phyloP scores from a whole-genome alignment of 768 basidiomycete species.

The Pulveroboletus ravenelii region DNA sequence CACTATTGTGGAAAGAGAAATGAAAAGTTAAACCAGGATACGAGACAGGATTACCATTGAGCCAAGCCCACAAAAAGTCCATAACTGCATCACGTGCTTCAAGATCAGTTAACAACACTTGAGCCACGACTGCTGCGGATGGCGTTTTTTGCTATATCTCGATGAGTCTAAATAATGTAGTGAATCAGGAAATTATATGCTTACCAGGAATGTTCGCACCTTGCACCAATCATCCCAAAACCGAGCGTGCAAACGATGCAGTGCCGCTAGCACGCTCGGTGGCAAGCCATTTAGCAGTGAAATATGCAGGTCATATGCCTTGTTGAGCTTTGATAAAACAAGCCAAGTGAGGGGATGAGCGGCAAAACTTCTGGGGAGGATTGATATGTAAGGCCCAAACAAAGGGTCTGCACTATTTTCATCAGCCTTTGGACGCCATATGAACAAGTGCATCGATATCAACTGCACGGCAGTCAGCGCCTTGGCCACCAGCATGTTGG shows the following conservation, averaged over 20 bases:
- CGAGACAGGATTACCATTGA: slow-evolving; percentile 58
- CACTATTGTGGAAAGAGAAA: slow-evolving; percentile 42
- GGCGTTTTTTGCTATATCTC: slow-evolving; percentile 6
- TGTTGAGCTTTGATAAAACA: slow-evolving; percentile 27
- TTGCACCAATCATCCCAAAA: slow-evolving; percentile 59
- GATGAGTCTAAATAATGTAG: background rate
- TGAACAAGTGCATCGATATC: slow-evolving; percentile 73
- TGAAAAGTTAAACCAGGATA: slow-evolving; percentile 3
- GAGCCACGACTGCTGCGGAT: background rate
- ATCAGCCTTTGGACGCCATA: slow-evolving; percentile 51
- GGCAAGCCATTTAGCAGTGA: slow-evolving; percentile 46
- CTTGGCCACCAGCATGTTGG: slow-evolving; percentile 11
- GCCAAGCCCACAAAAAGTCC: slow-evolving; percentile 86
- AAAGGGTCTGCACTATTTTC: slow-evolving; percentile 46
- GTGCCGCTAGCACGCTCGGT: slow-evolving; percentile 36
- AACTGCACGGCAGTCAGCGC: slow-evolving; percentile 64
- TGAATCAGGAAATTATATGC: slow-evolving; percentile 13
- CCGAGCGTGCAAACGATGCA: slow-evolving; percentile 41
- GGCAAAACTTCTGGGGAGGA: slow-evolving; percentile 68
- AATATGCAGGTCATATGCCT: slow-evolving; percentile 12
- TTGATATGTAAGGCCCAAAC: slow-evolving; percentile 75
- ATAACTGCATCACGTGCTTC: slow-evolving; percentile 8
- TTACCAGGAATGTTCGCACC: slow-evolving; percentile 50
- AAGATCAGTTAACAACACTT: background rate
- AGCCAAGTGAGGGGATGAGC: slow-evolving; percentile 83